These are phyloP conservation scores for Metschnikowia noctiluminum DNA, from an alignment of 805 yeast genomes.

Conservation along the genomic window DNA sequence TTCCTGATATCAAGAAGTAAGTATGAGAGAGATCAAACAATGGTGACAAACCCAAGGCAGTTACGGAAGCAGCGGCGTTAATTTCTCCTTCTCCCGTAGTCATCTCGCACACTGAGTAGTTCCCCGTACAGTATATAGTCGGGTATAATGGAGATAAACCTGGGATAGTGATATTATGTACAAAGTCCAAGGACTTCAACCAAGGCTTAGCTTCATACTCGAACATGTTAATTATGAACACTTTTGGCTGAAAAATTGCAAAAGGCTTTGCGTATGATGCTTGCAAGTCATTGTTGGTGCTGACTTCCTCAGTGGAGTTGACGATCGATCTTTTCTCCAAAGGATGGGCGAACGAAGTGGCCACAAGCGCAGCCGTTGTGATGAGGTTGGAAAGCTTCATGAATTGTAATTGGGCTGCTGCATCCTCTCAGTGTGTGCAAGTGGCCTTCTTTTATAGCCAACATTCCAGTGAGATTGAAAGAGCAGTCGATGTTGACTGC, in stretches of 20 bases:
- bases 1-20: constrained; percentile 62
- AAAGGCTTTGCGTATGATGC: constrained; percentile 28
- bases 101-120: constrained; percentile 54
- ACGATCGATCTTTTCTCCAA: constrained; percentile 12
- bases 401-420: neutral
- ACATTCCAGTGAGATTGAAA: neutral
- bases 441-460: neutral
- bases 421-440: neutral
- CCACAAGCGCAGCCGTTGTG: constrained; percentile 16
- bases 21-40: constrained; percentile 56
- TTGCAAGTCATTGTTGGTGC: constrained; percentile 18
- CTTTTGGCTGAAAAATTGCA: constrained; percentile 48
- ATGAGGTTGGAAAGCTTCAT: constrained; percentile 21
- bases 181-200: constrained; percentile 46
- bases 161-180: constrained; percentile 57
- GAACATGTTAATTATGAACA: constrained; percentile 55
- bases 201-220: constrained; percentile 51
- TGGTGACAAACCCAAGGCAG: constrained; percentile 52
- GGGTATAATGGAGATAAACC: constrained; percentile 64
- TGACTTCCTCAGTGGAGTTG: constrained; percentile 13
- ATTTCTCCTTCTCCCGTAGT: constrained; percentile 71
- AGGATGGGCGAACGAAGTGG: constrained; percentile 18
- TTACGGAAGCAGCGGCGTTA: constrained; percentile 59
- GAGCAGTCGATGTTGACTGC: neutral
- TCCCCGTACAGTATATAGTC: constrained; percentile 49